phyloP scores from a whole-genome alignment of 2,329 filamentous ascomycete species.

The Cercospora sojina region DNA sequence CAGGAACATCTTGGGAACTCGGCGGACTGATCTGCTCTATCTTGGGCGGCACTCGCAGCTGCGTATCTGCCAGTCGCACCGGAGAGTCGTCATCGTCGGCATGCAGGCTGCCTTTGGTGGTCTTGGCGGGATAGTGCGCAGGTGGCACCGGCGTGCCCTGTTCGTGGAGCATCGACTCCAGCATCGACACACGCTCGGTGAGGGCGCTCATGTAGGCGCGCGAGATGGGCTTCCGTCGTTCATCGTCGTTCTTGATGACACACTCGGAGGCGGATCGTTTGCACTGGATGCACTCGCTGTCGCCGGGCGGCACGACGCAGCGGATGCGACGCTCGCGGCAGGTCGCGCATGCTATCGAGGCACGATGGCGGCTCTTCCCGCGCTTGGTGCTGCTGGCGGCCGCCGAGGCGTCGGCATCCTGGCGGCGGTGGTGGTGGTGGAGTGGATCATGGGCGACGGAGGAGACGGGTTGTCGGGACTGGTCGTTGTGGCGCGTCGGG shows the following conservation, averaged over 20 bases:
- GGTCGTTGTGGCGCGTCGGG: neutral
- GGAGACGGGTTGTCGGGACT: conserved; percentile 2
- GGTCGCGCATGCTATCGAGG: conserved; percentile 26
- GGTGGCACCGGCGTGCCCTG: conserved; percentile 26
- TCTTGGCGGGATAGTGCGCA: conserved; percentile 31
- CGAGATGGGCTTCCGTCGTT: conserved; percentile 29
- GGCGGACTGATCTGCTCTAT: conserved; percentile 23
- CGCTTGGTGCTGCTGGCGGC: conserved; percentile 14
- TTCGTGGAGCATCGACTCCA: conserved; percentile 31
- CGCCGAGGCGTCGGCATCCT: conserved; percentile 10
- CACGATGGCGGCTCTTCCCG: conserved; percentile 27
- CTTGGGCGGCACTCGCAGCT: conserved; percentile 7
- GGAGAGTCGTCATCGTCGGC: conserved; percentile 29
- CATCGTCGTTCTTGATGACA: conserved; percentile 33
- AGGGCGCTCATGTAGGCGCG: conserved; percentile 31
- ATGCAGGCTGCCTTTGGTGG: conserved; percentile 25
- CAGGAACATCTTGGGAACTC: conserved; percentile 18
- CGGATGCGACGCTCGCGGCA: conserved; percentile 30
- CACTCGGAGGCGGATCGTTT: conserved; percentile 27
- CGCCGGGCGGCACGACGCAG: conserved; percentile 30
- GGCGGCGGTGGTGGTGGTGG: conserved; percentile 8
- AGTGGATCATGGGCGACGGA: neutral
- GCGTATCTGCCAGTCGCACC: conserved; percentile 1
- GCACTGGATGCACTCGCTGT: conserved; percentile 29
- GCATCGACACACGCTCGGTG: conserved; percentile 28